Percentiles rank a stretch among this genome's conserved stretches.
Conservation (phyloP, 768 basidiomycete species). For the Podaxis sp. region DNA sequence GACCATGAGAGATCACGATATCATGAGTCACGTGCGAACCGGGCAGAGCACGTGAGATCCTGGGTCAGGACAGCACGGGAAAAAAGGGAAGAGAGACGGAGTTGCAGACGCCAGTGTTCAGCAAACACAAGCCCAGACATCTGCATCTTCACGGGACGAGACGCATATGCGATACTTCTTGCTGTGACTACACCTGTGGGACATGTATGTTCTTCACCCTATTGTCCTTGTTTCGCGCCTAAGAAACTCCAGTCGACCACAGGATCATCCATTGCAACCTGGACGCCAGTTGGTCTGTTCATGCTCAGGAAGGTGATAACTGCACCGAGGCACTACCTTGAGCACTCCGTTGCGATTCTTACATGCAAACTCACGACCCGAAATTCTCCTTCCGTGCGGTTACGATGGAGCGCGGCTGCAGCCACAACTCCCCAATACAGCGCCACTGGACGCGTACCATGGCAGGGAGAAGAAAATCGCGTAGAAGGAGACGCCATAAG, state of each 20-base stretch:
- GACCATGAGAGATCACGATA: not conserved
- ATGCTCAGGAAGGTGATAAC: slow-evolving; percentile 13
- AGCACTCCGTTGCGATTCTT: slow-evolving; percentile 7
- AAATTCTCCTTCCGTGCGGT: not conserved
- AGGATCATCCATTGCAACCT: slow-evolving; percentile 11
- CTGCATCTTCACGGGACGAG: not conserved
- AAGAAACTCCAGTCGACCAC: not conserved
- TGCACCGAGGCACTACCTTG: slow-evolving; percentile 15
- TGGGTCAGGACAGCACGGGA: not conserved
- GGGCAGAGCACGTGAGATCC: slow-evolving; percentile 5
- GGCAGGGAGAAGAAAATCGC: not conserved
- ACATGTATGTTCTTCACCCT: slow-evolving; percentile 1
- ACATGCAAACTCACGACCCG: slow-evolving; percentile 6
- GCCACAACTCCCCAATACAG: slow-evolving; percentile 5
- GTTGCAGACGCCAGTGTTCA: not conserved
- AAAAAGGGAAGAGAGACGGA: not conserved
- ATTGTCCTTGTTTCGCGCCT: not conserved
- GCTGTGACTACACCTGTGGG: slow-evolving; percentile 11
- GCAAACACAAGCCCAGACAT: not conserved
- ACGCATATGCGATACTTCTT: slow-evolving; percentile 11
- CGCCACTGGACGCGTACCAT: not conserved
- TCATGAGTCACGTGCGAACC: not conserved
- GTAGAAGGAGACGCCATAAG: not conserved
- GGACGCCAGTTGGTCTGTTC: slow-evolving; percentile 15
- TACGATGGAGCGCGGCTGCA: slow-evolving; percentile 9